phyloP scores from a whole-genome alignment of 1,284 basidiomycete species.

The Cystobasidiaceae sp. region DNA sequence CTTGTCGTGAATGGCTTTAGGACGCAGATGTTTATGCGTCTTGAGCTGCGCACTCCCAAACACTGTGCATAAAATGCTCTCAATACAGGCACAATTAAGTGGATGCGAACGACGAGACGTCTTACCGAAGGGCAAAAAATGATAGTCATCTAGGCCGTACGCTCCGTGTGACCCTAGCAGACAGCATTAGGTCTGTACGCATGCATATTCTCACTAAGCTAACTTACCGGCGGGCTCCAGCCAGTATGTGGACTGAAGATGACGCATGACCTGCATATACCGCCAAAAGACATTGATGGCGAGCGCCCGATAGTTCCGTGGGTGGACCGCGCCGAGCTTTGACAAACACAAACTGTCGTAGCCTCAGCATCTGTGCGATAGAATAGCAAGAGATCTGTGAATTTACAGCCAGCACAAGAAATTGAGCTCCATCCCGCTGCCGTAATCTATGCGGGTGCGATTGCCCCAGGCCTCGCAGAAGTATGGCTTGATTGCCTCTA shows the following conservation, averaged over 20 bases:
- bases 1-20: slow-evolving; percentile 84
- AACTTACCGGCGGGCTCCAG: slow-evolving; percentile 78
- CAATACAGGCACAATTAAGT: too few species aligned
- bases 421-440: slow-evolving; percentile 98
- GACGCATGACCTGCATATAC: slow-evolving; percentile 83
- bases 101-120: too few species aligned
- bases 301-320: slow-evolving; percentile 67
- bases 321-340: slow-evolving; percentile 62
- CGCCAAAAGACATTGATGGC: slow-evolving; percentile 91
- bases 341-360: slow-evolving; percentile 79
- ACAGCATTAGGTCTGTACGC: too few species aligned
- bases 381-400: not conserved
- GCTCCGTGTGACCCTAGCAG: slow-evolving; percentile 73
- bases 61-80: too few species aligned
- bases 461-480: slow-evolving; percentile 89
- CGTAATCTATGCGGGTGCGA: slow-evolving; percentile 88
- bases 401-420: slow-evolving; percentile 94
- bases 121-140: slow-evolving; percentile 80
- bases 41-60: slow-evolving; percentile 42
- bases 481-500: slow-evolving; percentile 69
- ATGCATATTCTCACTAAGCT: too few species aligned
- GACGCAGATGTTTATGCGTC: slow-evolving; percentile 75
- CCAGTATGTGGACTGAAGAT: slow-evolving; percentile 92
- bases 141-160: slow-evolving; percentile 97
- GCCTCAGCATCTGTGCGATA: too few species aligned